These are phyloP conservation scores for Apiotrichum siamense DNA, from an alignment of 1,284 basidiomycete species.

Conservation along the genomic window DNA sequence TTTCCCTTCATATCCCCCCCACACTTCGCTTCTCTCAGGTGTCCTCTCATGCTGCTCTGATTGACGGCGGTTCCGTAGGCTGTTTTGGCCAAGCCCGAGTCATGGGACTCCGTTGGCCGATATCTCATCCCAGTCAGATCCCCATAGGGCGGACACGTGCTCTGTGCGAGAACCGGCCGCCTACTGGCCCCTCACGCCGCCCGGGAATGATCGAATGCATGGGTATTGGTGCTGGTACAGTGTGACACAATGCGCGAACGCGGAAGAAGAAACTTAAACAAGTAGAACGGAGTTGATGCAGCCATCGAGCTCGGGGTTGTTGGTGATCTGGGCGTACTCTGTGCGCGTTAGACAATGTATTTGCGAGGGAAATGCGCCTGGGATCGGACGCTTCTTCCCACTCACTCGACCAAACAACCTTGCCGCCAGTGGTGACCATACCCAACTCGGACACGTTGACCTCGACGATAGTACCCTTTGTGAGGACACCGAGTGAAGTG, in stretches of 20 bases:
- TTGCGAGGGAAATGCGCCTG: too few relatives aligned
- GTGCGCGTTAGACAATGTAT: conserved; percentile 53
- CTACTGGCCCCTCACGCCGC: not conserved
- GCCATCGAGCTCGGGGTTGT: conserved; percentile 95
- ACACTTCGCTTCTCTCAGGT: too few relatives aligned
- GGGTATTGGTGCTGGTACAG: conserved; percentile 11
- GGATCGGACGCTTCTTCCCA: conserved; percentile 3
- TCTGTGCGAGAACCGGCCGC: not conserved
- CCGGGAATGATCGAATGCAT: conserved; percentile 10
- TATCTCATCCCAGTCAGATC: too few relatives aligned
- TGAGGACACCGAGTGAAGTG: conserved; percentile 82
- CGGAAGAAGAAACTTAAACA: conserved; percentile 23
- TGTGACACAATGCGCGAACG: not conserved
- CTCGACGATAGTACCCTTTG: conserved; percentile 97
- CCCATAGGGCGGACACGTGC: too few relatives aligned
- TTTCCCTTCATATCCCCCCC: too few relatives aligned
- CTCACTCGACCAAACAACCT: conserved; percentile 61
- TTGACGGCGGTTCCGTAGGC: too few relatives aligned
- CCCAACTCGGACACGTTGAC: conserved; percentile 97
- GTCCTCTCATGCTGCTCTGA: too few relatives aligned
- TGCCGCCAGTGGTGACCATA: conserved; percentile 98
- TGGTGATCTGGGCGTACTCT: conserved; percentile 95
- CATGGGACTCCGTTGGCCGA: too few relatives aligned
- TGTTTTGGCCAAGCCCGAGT: too few relatives aligned
- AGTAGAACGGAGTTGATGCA: conserved; percentile 86